A percentile compares a stretch with the other conserved stretches of the same genome.
Conservation (phyloP, 2,329 filamentous ascomycete species). For the Fusarium sp. region DNA sequence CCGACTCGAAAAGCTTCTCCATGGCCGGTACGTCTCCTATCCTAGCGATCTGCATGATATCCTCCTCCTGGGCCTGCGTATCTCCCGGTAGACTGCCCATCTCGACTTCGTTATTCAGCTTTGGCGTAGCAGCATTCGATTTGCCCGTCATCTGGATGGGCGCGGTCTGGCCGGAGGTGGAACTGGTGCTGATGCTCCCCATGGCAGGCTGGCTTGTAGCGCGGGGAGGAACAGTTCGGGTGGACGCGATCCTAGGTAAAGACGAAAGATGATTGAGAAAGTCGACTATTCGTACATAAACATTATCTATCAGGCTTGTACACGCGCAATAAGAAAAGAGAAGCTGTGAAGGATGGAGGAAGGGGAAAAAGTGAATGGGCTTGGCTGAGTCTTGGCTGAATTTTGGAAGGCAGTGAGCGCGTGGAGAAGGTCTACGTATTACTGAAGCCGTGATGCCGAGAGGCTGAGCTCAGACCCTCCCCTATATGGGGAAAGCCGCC, state of each 20-base stretch:
- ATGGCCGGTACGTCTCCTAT: slow-evolving; percentile 87
- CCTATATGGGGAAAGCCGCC: slow-evolving; percentile 23
- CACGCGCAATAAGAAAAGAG: slow-evolving; percentile 10
- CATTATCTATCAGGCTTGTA: slow-evolving; percentile 30
- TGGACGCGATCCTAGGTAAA: neutral
- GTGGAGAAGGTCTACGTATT: slow-evolving; percentile 42
- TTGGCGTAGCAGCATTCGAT: slow-evolving; percentile 60
- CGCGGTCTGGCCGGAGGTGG: slow-evolving; percentile 51
- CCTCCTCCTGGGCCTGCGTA: slow-evolving; percentile 62
- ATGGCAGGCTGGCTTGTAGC: slow-evolving; percentile 44
- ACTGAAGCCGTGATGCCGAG: slow-evolving; percentile 44
- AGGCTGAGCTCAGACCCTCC: slow-evolving; percentile 40
- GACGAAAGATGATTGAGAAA: slow-evolving; percentile 9
- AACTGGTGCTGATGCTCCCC: slow-evolving; percentile 53
- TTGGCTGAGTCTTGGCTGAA: slow-evolving; percentile 29
- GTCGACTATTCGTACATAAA: slow-evolving; percentile 31
- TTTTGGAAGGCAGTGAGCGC: slow-evolving; percentile 37
- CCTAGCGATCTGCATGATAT: slow-evolving; percentile 95
- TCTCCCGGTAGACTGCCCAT: slow-evolving; percentile 60
- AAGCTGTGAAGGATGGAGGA: slow-evolving; percentile 14
- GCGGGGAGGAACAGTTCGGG: neutral
- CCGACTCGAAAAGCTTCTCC: slow-evolving; percentile 87
- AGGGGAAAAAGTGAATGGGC: slow-evolving; percentile 28
- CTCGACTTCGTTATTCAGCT: slow-evolving; percentile 66
- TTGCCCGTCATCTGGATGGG: slow-evolving; percentile 67